These are phyloP conservation scores for Juglanconis sp. DNA, from an alignment of 2,329 filamentous ascomycete genomes.

Conservation along the genomic window DNA sequence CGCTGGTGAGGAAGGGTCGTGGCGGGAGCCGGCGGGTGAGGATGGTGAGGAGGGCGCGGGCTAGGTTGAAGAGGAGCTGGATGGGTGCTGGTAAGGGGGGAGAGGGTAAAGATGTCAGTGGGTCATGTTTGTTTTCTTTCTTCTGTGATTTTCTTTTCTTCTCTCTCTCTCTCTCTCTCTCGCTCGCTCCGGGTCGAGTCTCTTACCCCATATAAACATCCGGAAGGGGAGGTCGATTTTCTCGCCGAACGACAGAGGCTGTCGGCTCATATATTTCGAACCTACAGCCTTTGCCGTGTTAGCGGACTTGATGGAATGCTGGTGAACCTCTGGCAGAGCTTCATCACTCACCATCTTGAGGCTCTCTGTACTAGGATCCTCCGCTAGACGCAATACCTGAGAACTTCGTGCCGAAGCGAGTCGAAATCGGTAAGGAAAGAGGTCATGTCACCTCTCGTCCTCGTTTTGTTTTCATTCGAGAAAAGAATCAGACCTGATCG, in stretches of 20 bases:
- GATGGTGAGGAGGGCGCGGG: background rate
- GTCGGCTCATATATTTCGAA: background rate
- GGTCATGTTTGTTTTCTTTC: background rate
- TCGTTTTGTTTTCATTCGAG: too few relatives aligned
- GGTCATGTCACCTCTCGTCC: too few relatives aligned
- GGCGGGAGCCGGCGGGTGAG: background rate
- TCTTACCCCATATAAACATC: constrained; percentile 5
- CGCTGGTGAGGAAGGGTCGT: constrained; percentile 1
- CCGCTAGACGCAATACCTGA: too few relatives aligned
- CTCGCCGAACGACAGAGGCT: background rate
- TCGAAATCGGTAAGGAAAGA: background rate
- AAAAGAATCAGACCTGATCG: too few relatives aligned
- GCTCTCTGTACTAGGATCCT: too few relatives aligned
- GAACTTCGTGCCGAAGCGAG: background rate
- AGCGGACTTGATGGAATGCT: background rate
- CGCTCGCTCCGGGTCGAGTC: too few relatives aligned
- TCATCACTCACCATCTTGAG: background rate
- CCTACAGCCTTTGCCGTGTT: background rate
- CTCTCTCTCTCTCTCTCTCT: background rate
- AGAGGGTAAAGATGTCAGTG: too few relatives aligned
- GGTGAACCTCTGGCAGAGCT: background rate
- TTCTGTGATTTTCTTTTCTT: background rate
- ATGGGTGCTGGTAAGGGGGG: background rate
- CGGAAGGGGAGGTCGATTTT: constrained; percentile 1
- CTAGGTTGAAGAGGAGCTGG: background rate